Conservation (phyloP, 345 rosid species). For the Triadica sebifera region DNA sequence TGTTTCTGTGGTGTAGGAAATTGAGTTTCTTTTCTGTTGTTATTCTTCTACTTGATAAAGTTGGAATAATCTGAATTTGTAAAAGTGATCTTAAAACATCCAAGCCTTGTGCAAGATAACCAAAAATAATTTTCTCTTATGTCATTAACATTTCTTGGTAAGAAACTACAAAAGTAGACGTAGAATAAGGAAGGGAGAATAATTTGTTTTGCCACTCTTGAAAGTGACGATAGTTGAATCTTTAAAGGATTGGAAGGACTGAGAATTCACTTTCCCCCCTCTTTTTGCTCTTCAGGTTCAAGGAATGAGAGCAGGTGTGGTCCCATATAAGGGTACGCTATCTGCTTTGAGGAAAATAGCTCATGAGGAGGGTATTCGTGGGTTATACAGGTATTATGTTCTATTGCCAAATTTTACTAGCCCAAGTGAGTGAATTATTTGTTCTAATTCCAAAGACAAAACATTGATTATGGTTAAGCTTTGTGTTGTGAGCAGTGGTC, state of each 20-base stretch:
- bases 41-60: background rate
- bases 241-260: background rate
- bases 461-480: background rate
- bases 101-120: conserved; percentile 4
- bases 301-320: conserved; percentile 65
- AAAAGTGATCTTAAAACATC: background rate
- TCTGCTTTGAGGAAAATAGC: conserved; percentile 83
- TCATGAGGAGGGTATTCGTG: conserved; percentile 78
- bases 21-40: background rate
- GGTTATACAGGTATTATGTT: conserved; percentile 61
- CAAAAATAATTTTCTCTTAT: background rate
- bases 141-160: background rate
- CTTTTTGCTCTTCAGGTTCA: conserved; percentile 52
- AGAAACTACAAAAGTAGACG: background rate
- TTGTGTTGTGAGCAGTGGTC: conserved; percentile 57
- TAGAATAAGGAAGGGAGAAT: background rate
- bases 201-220: background rate
- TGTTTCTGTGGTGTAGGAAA: background rate
- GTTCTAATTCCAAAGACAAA: background rate
- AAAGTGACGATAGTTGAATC: background rate
- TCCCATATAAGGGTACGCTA: conserved; percentile 66
- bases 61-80: background rate
- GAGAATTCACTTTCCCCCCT: conserved; percentile 6
- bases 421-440: background rate
- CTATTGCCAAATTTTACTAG: background rate